Evolutionary conservation across 208 protist species (phyloP).

Genomic region (Leishmania lainsoni): DNA sequence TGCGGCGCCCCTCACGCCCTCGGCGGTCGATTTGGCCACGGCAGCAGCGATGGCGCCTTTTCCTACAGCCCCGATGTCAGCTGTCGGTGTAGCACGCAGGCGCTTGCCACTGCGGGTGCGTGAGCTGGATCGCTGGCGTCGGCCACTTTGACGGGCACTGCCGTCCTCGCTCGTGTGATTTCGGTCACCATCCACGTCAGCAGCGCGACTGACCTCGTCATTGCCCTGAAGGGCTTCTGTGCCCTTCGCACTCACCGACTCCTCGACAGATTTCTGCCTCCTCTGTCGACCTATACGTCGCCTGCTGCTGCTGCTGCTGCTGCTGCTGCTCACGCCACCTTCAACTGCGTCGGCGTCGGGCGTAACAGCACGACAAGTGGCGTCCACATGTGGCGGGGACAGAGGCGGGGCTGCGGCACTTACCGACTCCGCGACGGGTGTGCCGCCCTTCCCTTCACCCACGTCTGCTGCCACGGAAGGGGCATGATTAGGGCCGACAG

Average conservation of each 20-base stretch:
- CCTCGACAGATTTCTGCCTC: neutral
- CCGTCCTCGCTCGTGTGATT: neutral
- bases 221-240: neutral
- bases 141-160: neutral
- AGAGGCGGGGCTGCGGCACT: neutral
- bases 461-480: neutral
- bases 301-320: neutral
- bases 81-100: neutral
- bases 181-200: neutral
- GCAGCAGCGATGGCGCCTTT: neutral
- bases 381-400: neutral
- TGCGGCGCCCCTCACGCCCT: neutral
- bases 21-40: neutral
- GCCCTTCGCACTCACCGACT: neutral
- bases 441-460: neutral
- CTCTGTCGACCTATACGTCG: neutral
- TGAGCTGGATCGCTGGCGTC: neutral
- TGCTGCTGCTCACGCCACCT: neutral
- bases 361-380: neutral
- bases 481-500: neutral
- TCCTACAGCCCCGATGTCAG: neutral
- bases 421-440: neutral
- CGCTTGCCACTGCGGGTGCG: constrained; percentile 8
- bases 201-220: neutral
- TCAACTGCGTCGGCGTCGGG: neutral